phyloP scores from a whole-genome alignment of 2,329 filamentous ascomycete genomes.

The Fusarium temperatum region DNA sequence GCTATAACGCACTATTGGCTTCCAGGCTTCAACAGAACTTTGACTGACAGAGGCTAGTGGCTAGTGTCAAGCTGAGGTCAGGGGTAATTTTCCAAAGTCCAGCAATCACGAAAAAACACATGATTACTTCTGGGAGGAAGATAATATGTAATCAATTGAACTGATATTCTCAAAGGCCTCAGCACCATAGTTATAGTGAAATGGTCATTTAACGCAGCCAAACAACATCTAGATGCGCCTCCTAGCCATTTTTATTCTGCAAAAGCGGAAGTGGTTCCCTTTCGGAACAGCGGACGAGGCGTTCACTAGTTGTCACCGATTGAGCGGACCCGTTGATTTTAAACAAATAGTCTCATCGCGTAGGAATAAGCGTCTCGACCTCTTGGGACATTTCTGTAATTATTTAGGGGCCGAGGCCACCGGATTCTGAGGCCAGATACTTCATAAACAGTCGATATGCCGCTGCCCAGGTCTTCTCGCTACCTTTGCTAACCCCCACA shows the following conservation, averaged over 20 bases:
- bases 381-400: background rate
- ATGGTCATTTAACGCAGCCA: accelerated
- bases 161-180: accelerated
- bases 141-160: too few species aligned
- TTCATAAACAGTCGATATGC: background rate
- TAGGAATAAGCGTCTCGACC: background rate
- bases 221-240: background rate
- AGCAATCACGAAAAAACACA: too few species aligned
- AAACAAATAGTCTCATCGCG: background rate
- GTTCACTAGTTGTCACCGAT: background rate
- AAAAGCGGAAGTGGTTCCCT: background rate
- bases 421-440: accelerated
- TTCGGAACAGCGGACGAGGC: background rate
- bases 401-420: background rate
- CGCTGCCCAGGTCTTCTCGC: too few species aligned
- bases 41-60: background rate
- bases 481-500: too few species aligned
- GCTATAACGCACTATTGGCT: background rate
- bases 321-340: background rate
- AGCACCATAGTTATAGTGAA: accelerated
- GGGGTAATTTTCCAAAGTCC: background rate
- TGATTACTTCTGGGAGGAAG: accelerated
- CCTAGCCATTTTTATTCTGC: accelerated
- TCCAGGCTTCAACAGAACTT: background rate
- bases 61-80: background rate